A percentile compares a stretch with the other conserved stretches of the same genome.
phyloP scores from a whole-genome alignment of 352 stramenopile species.

The Globisporangium takayamanum region DNA sequence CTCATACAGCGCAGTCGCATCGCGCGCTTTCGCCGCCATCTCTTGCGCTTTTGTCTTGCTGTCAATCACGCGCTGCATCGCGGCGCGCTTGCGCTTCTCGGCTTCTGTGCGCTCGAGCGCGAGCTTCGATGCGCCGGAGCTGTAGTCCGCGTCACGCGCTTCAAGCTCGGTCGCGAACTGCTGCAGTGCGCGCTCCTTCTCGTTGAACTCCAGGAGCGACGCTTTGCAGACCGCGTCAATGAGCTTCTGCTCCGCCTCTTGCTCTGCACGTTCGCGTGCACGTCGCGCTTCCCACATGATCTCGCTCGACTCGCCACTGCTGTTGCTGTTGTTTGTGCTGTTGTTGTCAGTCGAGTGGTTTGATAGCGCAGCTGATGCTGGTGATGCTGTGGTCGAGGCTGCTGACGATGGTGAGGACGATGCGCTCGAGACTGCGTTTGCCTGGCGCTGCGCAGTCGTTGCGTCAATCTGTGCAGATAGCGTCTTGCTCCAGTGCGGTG shows the following conservation, averaged over 20 bases:
- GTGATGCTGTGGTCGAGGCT: too few relatives aligned
- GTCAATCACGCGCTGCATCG: conserved; percentile 73
- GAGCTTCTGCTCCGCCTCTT: conserved; percentile 62
- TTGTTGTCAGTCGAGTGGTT: not conserved
- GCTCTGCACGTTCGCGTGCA: conserved; percentile 40
- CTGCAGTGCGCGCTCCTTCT: conserved; percentile 54
- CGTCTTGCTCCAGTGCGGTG: conserved; percentile 13
- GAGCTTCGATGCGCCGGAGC: conserved; percentile 30
- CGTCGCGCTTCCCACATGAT: conserved; percentile 63
- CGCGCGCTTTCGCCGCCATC: conserved; percentile 55
- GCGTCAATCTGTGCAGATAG: conserved; percentile 23
- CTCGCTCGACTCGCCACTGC: conserved; percentile 22
- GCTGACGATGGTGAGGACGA: too few relatives aligned
- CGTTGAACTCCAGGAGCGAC: conserved; percentile 69
- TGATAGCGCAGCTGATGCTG: not conserved
- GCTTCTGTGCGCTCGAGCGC: conserved; percentile 34
- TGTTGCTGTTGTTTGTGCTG: conserved; percentile 2
- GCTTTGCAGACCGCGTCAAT: conserved; percentile 73
- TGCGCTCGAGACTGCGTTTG: not conserved
- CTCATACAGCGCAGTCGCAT: conserved; percentile 54
- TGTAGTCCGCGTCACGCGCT: conserved; percentile 21
- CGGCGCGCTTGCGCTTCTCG: conserved; percentile 52
- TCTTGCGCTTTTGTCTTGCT: conserved; percentile 53
- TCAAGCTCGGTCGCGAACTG: conserved; percentile 38
- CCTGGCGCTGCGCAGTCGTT: not conserved